Base-by-base conservation (phyloP, 1,284 basidiomycete genomes). In the Anthracocystis walkeri region DNA sequence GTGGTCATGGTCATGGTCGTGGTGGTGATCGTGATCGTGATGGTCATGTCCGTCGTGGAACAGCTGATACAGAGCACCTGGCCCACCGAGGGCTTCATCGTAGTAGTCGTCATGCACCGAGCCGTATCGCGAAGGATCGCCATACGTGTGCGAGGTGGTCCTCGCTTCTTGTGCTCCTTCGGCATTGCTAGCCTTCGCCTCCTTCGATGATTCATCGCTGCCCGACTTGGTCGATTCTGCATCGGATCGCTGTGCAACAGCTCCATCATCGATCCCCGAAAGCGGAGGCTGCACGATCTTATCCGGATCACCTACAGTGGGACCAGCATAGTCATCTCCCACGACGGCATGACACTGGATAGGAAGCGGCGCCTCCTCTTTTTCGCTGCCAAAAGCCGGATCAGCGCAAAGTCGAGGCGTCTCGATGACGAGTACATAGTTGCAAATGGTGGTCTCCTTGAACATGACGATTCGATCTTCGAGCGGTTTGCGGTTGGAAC, bases 381-480 rank as follows among this genome's bases (percentile, higher is more conserved):
- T 78, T 40, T 75, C 75, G 20, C 59, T 61, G 4, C 58, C 61
- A 48, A 79, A 75, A 6, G 72, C 70, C 2, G 72, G 55, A 29
- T 77, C 76, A 1, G 44, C 63, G 35, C 78, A 79, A 8, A 77
- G 58, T 10, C 70, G 49, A 0, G 75, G 65, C 5, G 78, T 79
- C 55, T 79, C 71, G 48, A 79, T 72, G 46, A 78, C 57, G 18
- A 79, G n/a, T 4, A 79, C 72, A 50, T 83, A 83, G 58, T 77
- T 80, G 69, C 81, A 83, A 27, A 75, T 82, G 14, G 80, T 83
- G 20, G 78, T 80, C 65, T 83, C 81, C 60, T 82, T 82, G 55
- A 83, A 66, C 51, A 79, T 65, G 40, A 75, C 61, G 49, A 83
- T 83, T 6, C 79, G 62, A 31, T 78, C 78, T 12, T 67, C 68